Percentiles rank a stretch among this genome's conserved stretches.
These are phyloP conservation scores for Lachnum nothofagi DNA, from an alignment of 2,329 filamentous ascomycete genomes.

Conservation along the genomic window DNA sequence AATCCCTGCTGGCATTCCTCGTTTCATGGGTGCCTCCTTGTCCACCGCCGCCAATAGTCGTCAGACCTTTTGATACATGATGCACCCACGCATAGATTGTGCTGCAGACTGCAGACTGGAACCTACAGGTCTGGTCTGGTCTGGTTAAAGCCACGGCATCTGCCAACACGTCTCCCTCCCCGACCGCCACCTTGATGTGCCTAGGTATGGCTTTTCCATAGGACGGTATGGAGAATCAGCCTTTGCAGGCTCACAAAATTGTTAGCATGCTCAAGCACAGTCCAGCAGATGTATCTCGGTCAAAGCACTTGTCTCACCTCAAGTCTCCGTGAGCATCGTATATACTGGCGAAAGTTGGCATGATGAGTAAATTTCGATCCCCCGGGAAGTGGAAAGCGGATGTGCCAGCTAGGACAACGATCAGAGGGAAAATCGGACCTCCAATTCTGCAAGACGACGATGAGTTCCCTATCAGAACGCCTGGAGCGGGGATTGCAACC, in stretches of 20 bases:
- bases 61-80: slow-evolving; percentile 32
- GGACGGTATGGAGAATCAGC: slow-evolving; percentile 6
- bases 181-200: slow-evolving; percentile 10
- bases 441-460: slow-evolving; percentile 56
- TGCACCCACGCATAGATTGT: slow-evolving; percentile 24
- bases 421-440: slow-evolving; percentile 48
- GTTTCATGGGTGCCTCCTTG: slow-evolving; percentile 27
- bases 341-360: slow-evolving; percentile 7
- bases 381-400: slow-evolving; percentile 23
- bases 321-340: slow-evolving; percentile 16
- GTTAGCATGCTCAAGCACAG: slow-evolving; percentile 14
- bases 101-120: too few species aligned
- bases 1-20: slow-evolving; percentile 17
- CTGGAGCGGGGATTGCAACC: slow-evolving; percentile 36
- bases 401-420: slow-evolving; percentile 39
- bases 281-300: slow-evolving; percentile 13
- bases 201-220: slow-evolving; percentile 20
- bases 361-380: slow-evolving; percentile 28
- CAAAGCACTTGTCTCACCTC: slow-evolving; percentile 10
- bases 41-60: slow-evolving; percentile 24
- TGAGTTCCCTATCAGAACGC: slow-evolving; percentile 49
- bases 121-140: not conserved
- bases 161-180: slow-evolving; percentile 12
- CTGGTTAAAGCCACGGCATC: slow-evolving; percentile 18
- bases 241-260: not conserved